Base-by-base conservation (phyloP, 2,329 filamentous ascomycete species). In the Chaetoscypha palmicola region DNA sequence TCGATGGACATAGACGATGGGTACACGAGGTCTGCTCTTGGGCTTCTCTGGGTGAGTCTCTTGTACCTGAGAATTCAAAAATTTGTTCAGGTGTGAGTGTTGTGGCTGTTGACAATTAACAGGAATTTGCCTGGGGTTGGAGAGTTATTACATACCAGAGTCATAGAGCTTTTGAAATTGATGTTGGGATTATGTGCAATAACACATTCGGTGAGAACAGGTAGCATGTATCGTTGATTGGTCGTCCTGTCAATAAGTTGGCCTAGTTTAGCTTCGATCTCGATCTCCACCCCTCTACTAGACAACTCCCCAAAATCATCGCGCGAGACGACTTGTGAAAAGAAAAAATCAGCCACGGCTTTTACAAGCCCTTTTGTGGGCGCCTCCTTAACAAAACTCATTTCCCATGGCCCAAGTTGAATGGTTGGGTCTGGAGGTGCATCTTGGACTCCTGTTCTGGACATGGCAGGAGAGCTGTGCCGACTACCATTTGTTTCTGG, bases 231-330 rank as follows among this genome's bases (percentile, higher is more conserved):
- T n/a, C 87, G 76, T 36, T 81, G 72, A 45, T 83, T 77, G 5
- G 79, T 85, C 48, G 82, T 76, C 59, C 79, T 80, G 62, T 87
- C 81, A 45, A 91, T 77, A 11, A 97, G 72, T 20, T 80, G 83
- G 14, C 92, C 92, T 37, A 97, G 71, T 64, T 97, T 97, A 8
- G 89, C 92, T 67, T 98, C 92, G 43, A 98, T 86, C 65, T 98
- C 92, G 41, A 96, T 81, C 48, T 87, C 76, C 11, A 89, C 82
- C 5, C 79, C 79, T 12, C 76, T 73, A 40, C 75, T 74, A 12
- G 69, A 65, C 16, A 84, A 75, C 53, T 84, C 79, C 23, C 73
- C 73, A 28, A 81, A 71, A 52, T 86, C 78, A n/a, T 75, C 70
- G 48, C 80, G 79, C 40, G 73, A 69, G 5, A 92, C 73, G 14